Evolutionary conservation across 139 green algal genomes (phyloP).

Genomic region (Haematococcus lacustris): DNA sequence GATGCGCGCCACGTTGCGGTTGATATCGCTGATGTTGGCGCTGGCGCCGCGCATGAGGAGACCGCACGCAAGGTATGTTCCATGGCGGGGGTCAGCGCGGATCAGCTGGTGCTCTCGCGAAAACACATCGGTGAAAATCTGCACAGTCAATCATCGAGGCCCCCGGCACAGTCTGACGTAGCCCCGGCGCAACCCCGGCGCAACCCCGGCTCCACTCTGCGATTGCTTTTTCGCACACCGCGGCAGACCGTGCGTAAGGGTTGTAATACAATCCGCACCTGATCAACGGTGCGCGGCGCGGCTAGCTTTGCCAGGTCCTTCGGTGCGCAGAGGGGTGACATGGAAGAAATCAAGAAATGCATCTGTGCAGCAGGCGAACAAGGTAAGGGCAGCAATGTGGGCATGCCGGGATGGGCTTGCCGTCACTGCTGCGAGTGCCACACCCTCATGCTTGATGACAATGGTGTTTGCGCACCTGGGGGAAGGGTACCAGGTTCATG

Average conservation of each 20-base stretch:
- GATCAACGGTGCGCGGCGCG: constrained; percentile 42
- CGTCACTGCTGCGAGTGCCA: too few relatives aligned
- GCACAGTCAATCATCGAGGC: not conserved
- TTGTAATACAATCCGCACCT: constrained; percentile 24
- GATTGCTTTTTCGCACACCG: too few relatives aligned
- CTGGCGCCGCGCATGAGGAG: constrained; percentile 54
- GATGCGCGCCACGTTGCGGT: constrained; percentile 56
- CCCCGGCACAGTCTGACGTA: too few relatives aligned
- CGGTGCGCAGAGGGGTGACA: constrained; percentile 46
- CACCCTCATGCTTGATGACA: too few relatives aligned
- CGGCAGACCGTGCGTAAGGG: not conserved
- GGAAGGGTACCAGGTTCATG: constrained; percentile 75
- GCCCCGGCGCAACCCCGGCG: too few relatives aligned
- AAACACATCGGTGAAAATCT: constrained; percentile 69
- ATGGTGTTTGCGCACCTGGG: constrained; percentile 11
- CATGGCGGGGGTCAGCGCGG: constrained; percentile 40
- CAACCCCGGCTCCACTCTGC: too few relatives aligned
- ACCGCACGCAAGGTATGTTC: constrained; percentile 64
- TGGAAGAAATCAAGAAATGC: constrained; percentile 70
- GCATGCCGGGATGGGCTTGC: too few relatives aligned
- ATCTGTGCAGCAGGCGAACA: constrained; percentile 30
- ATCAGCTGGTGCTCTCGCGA: constrained; percentile 56
- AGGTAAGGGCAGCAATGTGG: too few relatives aligned
- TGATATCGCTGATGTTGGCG: constrained; percentile 55
- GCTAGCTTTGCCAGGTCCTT: constrained; percentile 25